These are phyloP conservation scores for Scheffersomyces lignicola DNA, from an alignment of 1,139 yeast species.

Conservation along the genomic window DNA sequence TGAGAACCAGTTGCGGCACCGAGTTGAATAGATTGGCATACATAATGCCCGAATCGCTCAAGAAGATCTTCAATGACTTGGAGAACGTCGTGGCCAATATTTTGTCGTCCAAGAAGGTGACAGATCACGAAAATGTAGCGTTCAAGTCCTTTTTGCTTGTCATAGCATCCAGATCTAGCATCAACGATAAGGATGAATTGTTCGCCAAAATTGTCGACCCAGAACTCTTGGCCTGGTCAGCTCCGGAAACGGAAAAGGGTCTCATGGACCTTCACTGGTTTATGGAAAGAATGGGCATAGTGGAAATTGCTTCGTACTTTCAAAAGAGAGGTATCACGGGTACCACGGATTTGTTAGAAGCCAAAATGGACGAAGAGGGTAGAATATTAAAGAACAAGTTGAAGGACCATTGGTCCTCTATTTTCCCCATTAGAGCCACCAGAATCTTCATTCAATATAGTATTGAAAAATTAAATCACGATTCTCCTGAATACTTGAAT, in stretches of 20 bases:
- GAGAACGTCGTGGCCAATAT: constrained; percentile 79
- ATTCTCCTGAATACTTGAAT: constrained; percentile 71
- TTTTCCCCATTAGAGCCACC: constrained; percentile 94
- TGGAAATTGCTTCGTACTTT: constrained; percentile 88
- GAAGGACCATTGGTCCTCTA: constrained; percentile 89
- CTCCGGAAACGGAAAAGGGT: constrained; percentile 87
- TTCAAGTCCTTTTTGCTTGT: constrained; percentile 89
- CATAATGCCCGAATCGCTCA: constrained; percentile 88
- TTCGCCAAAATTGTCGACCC: constrained; percentile 91
- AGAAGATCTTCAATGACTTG: constrained; percentile 74
- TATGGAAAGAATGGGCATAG: constrained; percentile 96
- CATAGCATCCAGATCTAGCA: constrained; percentile 83
- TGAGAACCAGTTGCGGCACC: constrained; percentile 91
- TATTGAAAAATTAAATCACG: constrained; percentile 83
- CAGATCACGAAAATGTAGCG: constrained; percentile 90
- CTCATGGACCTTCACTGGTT: constrained; percentile 91
- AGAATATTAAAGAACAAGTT: constrained; percentile 68
- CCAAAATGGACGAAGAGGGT: constrained; percentile 93
- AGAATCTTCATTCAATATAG: constrained; percentile 93
- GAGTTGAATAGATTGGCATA: constrained; percentile 92
- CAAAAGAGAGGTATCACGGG: constrained; percentile 79
- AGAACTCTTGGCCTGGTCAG: constrained; percentile 89
- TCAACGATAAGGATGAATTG: constrained; percentile 66
- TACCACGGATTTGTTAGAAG: constrained; percentile 67
- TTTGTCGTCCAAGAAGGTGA: constrained; percentile 66